phyloP scores from a whole-genome alignment of 306 rosid species.

The Geum urbanum region DNA sequence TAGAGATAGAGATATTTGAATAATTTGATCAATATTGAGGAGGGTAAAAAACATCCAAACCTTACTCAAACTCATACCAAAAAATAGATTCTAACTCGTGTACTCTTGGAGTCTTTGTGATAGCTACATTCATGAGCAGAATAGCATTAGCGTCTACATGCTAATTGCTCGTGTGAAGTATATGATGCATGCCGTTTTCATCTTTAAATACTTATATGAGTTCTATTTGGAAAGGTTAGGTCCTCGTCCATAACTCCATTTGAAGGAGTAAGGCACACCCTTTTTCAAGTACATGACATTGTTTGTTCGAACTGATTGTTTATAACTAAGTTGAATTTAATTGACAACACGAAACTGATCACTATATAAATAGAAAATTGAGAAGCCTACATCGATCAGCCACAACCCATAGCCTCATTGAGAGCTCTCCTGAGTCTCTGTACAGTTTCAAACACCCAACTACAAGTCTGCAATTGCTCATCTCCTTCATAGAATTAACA shows the following conservation, averaged over 20 bases:
- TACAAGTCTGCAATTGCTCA: not conserved
- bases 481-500: not conserved
- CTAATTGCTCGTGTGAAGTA: not conserved
- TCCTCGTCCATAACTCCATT: not conserved
- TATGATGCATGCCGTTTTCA: not conserved
- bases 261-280: not conserved
- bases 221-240: not conserved
- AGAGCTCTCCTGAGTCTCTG: not conserved
- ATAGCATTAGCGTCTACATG: no score
- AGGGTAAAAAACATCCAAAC: no score
- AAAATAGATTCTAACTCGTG: no score
- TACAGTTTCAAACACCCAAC: slow-evolving; percentile 7
- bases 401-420: slow-evolving; percentile 1
- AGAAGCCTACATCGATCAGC: not conserved
- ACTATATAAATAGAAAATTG: not conserved
- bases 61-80: no score
- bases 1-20: no score
- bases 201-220: not conserved
- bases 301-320: not conserved
- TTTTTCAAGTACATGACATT: not conserved
- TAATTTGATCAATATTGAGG: no score
- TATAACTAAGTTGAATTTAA: not conserved
- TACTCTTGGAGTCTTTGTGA: not conserved
- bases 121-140: not conserved
- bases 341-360: not conserved